Conservation (phyloP, 2,329 filamentous ascomycete species). For the Emydomyces testavorans region DNA sequence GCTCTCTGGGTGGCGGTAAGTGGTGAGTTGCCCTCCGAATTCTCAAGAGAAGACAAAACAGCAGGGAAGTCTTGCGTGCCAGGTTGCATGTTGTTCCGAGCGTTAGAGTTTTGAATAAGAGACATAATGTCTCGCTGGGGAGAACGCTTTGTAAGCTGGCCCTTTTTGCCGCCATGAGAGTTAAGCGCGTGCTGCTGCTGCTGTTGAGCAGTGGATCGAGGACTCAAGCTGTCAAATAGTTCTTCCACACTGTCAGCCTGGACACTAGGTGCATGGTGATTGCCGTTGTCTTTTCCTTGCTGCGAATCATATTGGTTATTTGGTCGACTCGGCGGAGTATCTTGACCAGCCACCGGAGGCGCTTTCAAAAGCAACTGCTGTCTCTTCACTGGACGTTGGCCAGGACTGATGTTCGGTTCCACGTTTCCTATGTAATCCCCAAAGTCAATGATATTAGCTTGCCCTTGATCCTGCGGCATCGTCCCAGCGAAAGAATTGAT, state of each 20-base stretch:
- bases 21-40: conserved; percentile 32
- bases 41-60: conserved; percentile 36
- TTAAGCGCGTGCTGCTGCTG: conserved; percentile 12
- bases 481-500: conserved; percentile 72
- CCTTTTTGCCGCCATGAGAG: conserved; percentile 14
- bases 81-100: conserved; percentile 30
- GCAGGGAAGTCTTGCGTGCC: conserved; percentile 36
- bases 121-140: conserved; percentile 40
- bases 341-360: conserved; percentile 22
- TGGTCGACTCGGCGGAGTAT: conserved; percentile 24
- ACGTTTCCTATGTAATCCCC: conserved; percentile 39
- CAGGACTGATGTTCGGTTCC: conserved; percentile 13
- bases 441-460: conserved; percentile 52
- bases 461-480: conserved; percentile 49
- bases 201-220: conserved; percentile 15
- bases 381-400: conserved; percentile 36
- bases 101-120: conserved; percentile 38
- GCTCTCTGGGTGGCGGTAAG: conserved; percentile 37
- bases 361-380: conserved; percentile 39
- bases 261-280: conserved; percentile 2
- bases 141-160: conserved; percentile 11
- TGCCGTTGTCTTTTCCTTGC: not conserved
- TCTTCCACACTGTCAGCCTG: conserved; percentile 32
- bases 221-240: conserved; percentile 32
- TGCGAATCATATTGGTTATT: conserved; percentile 16